Base-by-base conservation (phyloP, 345 rosid genomes). In the Hibiscus mutabilis region DNA sequence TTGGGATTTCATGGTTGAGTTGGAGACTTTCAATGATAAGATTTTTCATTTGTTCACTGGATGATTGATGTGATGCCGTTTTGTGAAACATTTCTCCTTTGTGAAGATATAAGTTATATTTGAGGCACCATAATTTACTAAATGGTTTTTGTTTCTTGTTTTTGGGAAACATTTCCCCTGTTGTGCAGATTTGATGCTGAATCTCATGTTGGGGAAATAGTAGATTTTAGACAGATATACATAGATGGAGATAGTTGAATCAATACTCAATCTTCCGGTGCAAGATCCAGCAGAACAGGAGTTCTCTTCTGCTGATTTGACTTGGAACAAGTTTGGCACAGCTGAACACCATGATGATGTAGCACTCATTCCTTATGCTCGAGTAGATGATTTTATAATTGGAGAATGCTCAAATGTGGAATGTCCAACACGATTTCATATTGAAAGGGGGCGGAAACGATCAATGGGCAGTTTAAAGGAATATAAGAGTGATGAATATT, bases 381-480 rank as follows among this genome's bases (percentile, higher is more conserved):
- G 90, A 11, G 91, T 87, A 66, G 96, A 89, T 67, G 82, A 84
- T 10, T 95, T 90, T 78, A 89, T 92, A 59, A 90, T 92, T 66
- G 97, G 97, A 68, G 97, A 95, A 82, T 90, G 99, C 86, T 81
- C 88, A 11, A 92, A 84, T 78, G 84, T 86, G 0, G 91, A 92
- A 72, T 86, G 82, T 73, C 97, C 97, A 0, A 95, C 96, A 0
- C 86, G 88, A 60, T 95, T 95, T 72, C 97, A 92, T 82, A 92
- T 92, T 63, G 96, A 95, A 73, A 89, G 96, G 80, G 93, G 91
- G 75, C 85, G 96, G 55, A 92, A 87, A 78, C 79, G 97, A 42
- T 63, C 86, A 9, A 79, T 47, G 63, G 92, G 92, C 37, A 87
- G 89, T 83, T 80, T 95, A 78, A 89, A 84, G 79, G 91, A 87